Percentiles rank a stretch among this genome's conserved stretches.
phyloP scores from a whole-genome alignment of 176 grass and related monocot genomes.

The Oropetium thomaeum region DNA sequence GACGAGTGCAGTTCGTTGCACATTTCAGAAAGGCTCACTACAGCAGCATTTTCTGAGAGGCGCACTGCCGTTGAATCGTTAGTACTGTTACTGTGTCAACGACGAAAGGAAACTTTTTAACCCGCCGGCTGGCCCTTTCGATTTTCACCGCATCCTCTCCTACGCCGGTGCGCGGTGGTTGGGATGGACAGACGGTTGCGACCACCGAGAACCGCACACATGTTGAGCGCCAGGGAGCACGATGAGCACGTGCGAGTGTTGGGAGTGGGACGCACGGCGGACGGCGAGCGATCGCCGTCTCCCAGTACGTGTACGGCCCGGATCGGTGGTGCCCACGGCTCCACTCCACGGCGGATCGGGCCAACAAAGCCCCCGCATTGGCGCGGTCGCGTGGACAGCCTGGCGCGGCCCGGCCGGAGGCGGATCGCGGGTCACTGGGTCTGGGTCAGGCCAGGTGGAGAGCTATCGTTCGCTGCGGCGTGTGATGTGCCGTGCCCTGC shows the following conservation, averaged over 20 bases:
- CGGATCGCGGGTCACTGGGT: no score
- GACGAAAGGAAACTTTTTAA: no score
- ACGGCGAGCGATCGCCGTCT: neutral
- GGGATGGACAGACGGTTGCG: constrained; percentile 1
- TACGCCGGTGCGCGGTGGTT: neutral
- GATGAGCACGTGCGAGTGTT: constrained; percentile 43
- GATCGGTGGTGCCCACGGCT: constrained; percentile 1
- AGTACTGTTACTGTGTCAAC: no score
- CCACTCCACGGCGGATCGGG: no score
- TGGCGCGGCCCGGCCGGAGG: neutral
- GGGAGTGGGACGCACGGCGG: constrained; percentile 14
- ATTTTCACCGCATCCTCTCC: constrained; percentile 25
- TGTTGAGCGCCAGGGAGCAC: constrained; percentile 24
- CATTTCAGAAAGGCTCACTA: neutral
- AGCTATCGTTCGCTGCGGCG: neutral
- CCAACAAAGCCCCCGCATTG: neutral
- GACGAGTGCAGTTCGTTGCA: neutral
- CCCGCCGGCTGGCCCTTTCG: no score
- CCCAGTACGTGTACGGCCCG: constrained; percentile 12
- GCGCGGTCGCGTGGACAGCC: neutral
- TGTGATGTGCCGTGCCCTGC: neutral
- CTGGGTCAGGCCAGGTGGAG: neutral
- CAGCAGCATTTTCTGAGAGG: neutral
- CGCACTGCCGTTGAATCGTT: no score
- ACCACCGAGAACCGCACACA: neutral